Base-by-base conservation (phyloP, 805 yeast species). In the Myxozyma sirexii region DNA sequence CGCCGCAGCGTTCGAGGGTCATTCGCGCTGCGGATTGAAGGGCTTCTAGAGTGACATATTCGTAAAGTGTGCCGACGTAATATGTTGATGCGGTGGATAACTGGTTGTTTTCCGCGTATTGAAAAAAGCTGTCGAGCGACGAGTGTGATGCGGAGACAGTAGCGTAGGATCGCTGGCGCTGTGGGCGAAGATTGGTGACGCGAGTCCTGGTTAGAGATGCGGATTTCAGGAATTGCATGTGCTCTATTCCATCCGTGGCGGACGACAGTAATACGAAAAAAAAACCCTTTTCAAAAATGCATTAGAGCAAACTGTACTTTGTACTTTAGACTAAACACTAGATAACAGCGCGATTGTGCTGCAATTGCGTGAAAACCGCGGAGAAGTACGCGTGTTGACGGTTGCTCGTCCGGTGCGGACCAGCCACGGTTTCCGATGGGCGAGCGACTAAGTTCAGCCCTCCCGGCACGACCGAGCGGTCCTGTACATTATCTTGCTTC, bases 21-120 rank as follows among this genome's bases (percentile, higher is more conserved):
- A 68, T 55, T n/a, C 50, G 26, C 13, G 52, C 50, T 10, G 23
- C 43, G 27, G 43, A 41, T 17, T 27, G 29, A 2, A 68, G 60
- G 8, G 67, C 62, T 8, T 57, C 60, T 19, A 49, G 57, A 13
- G 64, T 64, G 6, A 52, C 52, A 44, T 65, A 68, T 35, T 68
- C 71, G 55, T 56, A 68, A 15, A 67, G 37, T 2, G 71, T 68
- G n/a, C 71, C 71, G 23, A 46, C 57, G 48, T 56, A 59, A n/a
- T 52, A 49, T 1, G 69, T 63, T 33, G 67, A 54, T 27, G 35
- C 39, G 8, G 54, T 38, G 8, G 62, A 42, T 12, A 64, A 57
- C 1, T 38, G 33, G 8, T 38, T 42, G 10, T n/a, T 24, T 10
- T 45, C 46, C 4, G 62, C 59, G 43, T 64, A 58, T 27, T 21